Evolutionary conservation across 2,329 filamentous ascomycete species (phyloP).

Genomic region (Aspergillus eucalypticola): DNA sequence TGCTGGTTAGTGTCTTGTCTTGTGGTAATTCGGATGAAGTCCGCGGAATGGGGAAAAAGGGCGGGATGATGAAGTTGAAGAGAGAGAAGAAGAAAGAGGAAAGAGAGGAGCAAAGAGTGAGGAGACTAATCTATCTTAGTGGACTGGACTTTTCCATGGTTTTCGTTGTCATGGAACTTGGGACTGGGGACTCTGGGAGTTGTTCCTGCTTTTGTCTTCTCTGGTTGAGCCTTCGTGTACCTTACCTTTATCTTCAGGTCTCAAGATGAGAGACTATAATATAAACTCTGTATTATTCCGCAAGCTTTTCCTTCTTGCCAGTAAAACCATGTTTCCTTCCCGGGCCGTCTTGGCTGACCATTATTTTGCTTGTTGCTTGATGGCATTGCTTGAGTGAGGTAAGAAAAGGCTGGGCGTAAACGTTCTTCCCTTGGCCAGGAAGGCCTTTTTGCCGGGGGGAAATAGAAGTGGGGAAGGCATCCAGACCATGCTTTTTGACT

Average conservation of each 20-base stretch:
- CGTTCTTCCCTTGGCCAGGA: background rate
- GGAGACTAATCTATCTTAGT: background rate
- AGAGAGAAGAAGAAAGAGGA: background rate
- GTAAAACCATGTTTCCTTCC: too few species aligned
- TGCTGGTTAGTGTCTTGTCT: slow-evolving; percentile 16
- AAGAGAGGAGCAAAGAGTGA: background rate
- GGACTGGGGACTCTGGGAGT: background rate
- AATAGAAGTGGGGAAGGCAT: too few species aligned
- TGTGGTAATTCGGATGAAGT: background rate
- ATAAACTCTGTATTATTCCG: background rate
- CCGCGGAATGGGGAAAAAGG: background rate
- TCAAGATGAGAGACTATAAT: background rate
- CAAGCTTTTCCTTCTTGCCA: too few species aligned
- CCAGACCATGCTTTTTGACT: too few species aligned
- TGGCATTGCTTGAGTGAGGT: too few species aligned
- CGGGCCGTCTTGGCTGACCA: too few species aligned
- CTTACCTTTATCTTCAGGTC: too few species aligned
- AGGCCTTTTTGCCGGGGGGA: background rate
- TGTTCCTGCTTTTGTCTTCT: background rate
- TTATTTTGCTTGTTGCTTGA: too few species aligned
- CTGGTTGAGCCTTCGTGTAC: too few species aligned
- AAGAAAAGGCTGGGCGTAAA: background rate
- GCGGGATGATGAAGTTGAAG: background rate
- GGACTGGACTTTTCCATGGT: background rate
- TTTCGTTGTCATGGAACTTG: background rate